Percentiles rank a stretch among this genome's conserved stretches.
phyloP scores from a whole-genome alignment of 2,329 filamentous ascomycete genomes.

The Cladobotryum mycophilum region DNA sequence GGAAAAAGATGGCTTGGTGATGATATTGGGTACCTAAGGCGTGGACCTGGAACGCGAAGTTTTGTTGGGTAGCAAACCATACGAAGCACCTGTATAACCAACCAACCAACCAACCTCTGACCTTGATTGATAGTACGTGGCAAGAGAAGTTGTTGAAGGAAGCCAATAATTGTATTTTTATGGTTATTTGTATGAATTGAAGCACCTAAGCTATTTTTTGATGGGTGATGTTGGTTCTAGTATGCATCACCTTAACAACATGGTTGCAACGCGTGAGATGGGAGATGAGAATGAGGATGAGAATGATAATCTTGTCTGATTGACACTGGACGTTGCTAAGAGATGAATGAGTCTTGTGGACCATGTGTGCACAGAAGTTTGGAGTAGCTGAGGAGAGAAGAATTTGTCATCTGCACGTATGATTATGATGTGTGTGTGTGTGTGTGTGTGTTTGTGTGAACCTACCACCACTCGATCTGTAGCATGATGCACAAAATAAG shows the following conservation, averaged over 20 bases:
- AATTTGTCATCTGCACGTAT: too few species aligned
- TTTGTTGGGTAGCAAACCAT: slow-evolving; percentile 10
- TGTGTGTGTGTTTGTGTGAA: too few species aligned
- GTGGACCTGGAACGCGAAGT: slow-evolving; percentile 7
- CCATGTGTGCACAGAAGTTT: too few species aligned
- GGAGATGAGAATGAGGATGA: too few species aligned
- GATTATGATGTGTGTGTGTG: too few species aligned
- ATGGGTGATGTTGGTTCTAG: neutral
- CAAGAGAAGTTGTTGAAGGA: too few species aligned
- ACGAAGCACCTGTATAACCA: slow-evolving; percentile 12
- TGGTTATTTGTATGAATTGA: neutral
- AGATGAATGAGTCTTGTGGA: too few species aligned
- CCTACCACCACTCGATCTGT: too few species aligned
- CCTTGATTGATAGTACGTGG: neutral
- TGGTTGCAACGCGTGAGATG: too few species aligned
- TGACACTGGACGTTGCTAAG: neutral
- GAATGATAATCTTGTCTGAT: neutral
- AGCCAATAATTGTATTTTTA: neutral
- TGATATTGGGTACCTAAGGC: slow-evolving; percentile 2
- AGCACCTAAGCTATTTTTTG: too few species aligned
- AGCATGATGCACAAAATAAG: too few species aligned
- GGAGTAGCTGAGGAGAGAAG: too few species aligned
- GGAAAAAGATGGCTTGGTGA: slow-evolving; percentile 5
- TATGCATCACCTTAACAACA: neutral
- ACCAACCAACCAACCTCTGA: neutral